A percentile compares a stretch with the other conserved stretches of the same genome.
These are phyloP conservation scores for Fusarium sarcochroum DNA, from an alignment of 2,329 filamentous ascomycete genomes.

Conservation along the genomic window DNA sequence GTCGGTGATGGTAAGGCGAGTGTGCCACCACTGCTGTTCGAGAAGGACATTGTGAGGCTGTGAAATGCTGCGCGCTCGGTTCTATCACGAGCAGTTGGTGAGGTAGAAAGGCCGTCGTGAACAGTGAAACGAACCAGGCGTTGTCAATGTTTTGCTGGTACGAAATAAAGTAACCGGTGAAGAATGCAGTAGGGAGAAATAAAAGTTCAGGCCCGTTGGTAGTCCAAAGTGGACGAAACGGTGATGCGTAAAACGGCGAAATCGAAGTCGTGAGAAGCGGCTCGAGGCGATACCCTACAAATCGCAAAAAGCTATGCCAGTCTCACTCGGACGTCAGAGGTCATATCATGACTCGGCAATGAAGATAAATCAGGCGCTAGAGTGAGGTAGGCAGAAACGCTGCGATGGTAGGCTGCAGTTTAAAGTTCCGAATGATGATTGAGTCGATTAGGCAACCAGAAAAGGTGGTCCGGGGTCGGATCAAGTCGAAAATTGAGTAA, in stretches of 20 bases:
- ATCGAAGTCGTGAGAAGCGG: conserved; percentile 33
- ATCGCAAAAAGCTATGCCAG: conserved; percentile 48
- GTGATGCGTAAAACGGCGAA: conserved; percentile 27
- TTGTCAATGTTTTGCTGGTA: conserved; percentile 28
- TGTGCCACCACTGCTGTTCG: conserved; percentile 77
- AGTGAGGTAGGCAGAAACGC: conserved; percentile 32
- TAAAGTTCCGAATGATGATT: conserved; percentile 23
- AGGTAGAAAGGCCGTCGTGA: conserved; percentile 49
- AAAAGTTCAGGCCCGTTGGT: conserved; percentile 22
- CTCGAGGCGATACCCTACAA: conserved; percentile 44
- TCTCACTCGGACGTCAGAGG: conserved; percentile 45
- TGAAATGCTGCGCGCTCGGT: conserved; percentile 49
- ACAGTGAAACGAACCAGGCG: conserved; percentile 27
- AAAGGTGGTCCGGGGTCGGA: conserved; percentile 21
- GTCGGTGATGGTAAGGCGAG: conserved; percentile 90
- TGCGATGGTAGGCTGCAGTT: conserved; percentile 37
- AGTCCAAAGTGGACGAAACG: conserved; percentile 18
- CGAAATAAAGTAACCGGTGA: conserved; percentile 15
- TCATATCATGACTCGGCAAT: conserved; percentile 51
- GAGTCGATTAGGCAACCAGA: conserved; percentile 37
- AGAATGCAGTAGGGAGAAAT: conserved; percentile 26
- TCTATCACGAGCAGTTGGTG: conserved; percentile 44
- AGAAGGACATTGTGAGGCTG: conserved; percentile 68
- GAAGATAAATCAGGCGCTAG: conserved; percentile 35
- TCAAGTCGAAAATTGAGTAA: conserved; percentile 16